Evolutionary conservation across 495 filamentous ascomycete species (phyloP), one percentile per base, ranked within the genome.

Genomic region (Diplogelasinospora grovesii): DNA sequence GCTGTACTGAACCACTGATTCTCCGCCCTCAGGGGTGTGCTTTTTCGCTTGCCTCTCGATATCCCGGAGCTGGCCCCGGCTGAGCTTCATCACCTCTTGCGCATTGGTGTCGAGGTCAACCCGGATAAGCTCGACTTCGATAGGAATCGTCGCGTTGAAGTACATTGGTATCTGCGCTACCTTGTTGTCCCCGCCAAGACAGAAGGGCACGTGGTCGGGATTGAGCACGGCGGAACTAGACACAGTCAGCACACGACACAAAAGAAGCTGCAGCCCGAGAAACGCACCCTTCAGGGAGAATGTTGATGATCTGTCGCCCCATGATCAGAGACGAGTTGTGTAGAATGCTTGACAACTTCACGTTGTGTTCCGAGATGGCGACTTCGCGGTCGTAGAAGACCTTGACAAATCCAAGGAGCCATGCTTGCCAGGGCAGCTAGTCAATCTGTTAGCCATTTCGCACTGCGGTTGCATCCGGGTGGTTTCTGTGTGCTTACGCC

Each of bases 241-340:
- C 30, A 44, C 1, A 22, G 50, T 60, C 27, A 59, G 49, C 19
- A 21, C 14, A 24, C 25, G 15, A 16, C n/a, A 33, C 20, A 9
- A 19, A 24, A 40, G 41, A 23, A 13, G 14, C 5, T 14, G 34
- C 8, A n/a, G 32, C 18, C 18, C 22, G 11, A 10, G 1, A 22
- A 14, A 65, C 81, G 53, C 60, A 89, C 79, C 92, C 92, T 73
- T 98, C 92, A 2, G 92, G 92, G 20, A 98, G 69, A 57, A 97
- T 93, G 54, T 98, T 88, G 54, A 98, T 88, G 46, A 94, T 90
- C 64, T 95, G 87, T 57, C 86, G 89, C 56, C 92, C 92, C 58
- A 94, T 73, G 39, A 97, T 95, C 52, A 95, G 74, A 5, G 90
- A 95, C 1, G 85, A 72, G 56, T 96, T 96, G 56, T 94, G 81